phyloP scores from a whole-genome alignment of 345 rosid genomes.

The Acer saccharum region DNA sequence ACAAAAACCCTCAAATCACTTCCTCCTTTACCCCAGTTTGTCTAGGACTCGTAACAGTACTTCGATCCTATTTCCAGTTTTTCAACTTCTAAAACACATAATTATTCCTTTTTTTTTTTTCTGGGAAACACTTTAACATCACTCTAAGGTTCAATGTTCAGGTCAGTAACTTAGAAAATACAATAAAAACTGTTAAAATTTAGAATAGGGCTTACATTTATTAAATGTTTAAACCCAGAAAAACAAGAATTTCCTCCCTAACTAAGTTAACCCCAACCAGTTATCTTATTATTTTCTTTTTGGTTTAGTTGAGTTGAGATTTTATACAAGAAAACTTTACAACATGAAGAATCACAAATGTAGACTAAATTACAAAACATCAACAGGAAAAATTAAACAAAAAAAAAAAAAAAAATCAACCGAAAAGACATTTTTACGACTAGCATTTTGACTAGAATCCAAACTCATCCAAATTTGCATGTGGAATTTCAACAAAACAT shows the following conservation, averaged over 20 bases:
- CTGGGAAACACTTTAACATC: background rate
- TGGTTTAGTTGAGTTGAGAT: too few species aligned
- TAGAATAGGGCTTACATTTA: too few species aligned
- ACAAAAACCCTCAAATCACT: background rate
- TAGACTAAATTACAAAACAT: background rate
- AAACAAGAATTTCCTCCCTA: too few species aligned
- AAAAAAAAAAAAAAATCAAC: background rate
- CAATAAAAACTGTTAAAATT: too few species aligned
- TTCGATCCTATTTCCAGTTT: conserved; percentile 7
- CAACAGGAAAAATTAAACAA: background rate
- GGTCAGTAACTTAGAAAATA: too few species aligned
- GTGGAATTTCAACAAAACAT: background rate
- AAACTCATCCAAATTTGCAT: conserved; percentile 11
- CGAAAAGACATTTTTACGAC: too few species aligned
- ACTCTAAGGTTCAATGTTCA: background rate
- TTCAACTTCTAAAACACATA: background rate
- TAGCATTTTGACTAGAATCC: background rate
- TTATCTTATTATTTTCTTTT: too few species aligned
- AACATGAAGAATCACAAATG: background rate
- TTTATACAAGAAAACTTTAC: background rate
- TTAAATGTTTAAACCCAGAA: background rate
- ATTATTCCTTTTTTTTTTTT: background rate
- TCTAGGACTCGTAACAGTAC: background rate
- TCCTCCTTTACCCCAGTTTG: background rate
- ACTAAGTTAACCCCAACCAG: too few species aligned